A percentile compares a stretch with the other conserved stretches of the same genome.
phyloP scores from a whole-genome alignment of 164 flowering plant genomes.

The Kingdonia uniflora region DNA sequence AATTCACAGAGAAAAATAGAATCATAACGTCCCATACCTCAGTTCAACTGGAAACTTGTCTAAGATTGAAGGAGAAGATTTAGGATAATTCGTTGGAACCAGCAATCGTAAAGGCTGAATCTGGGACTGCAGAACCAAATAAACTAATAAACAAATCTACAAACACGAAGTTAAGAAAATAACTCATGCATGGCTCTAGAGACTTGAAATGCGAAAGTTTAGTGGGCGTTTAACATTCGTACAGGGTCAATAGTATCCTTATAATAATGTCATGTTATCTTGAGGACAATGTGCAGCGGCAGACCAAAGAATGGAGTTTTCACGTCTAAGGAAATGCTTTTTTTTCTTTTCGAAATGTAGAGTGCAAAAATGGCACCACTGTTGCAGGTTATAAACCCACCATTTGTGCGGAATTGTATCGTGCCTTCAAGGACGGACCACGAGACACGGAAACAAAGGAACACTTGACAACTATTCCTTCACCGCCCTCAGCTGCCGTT shows the following conservation, averaged over 20 bases:
- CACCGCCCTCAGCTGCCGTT: slow-evolving; percentile 47
- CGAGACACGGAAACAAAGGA: slow-evolving; percentile 75
- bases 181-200: neutral
- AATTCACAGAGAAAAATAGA: no score
- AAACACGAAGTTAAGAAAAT: neutral
- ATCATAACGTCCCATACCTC: no score
- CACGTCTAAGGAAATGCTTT: no score
- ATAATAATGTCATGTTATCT: no score
- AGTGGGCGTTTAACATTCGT: no score
- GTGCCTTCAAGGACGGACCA: slow-evolving; percentile 64
- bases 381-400: slow-evolving; percentile 20
- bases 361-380: neutral
- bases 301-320: no score
- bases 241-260: no score
- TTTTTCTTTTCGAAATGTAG: slow-evolving; percentile 2
- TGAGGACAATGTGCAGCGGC: no score
- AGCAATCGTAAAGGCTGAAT: slow-evolving; percentile 73
- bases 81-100: slow-evolving; percentile 75
- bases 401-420: slow-evolving; percentile 62
- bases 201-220: no score
- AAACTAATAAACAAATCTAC: slow-evolving; percentile 1
- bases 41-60: slow-evolving; percentile 78
- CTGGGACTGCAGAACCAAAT: slow-evolving; percentile 56
- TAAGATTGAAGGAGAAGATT: slow-evolving; percentile 64
- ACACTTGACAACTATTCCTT: slow-evolving; percentile 78